These are phyloP conservation scores for Globisporangium nunn DNA, from an alignment of 352 stramenopile species.

Conservation along the genomic window DNA sequence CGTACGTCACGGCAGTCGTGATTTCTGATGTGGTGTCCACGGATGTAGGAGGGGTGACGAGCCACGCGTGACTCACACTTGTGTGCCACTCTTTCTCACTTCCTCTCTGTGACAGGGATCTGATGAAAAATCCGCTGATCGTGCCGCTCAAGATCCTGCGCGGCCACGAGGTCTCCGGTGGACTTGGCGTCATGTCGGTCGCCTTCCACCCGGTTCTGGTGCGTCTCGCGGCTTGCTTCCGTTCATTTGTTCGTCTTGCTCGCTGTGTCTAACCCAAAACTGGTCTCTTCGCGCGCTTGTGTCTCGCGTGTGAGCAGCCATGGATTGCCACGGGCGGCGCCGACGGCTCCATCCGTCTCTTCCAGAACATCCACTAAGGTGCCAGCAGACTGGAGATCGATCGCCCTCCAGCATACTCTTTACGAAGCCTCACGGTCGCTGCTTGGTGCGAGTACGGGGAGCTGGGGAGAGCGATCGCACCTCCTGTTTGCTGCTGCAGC, in stretches of 20 bases:
- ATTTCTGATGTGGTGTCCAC: too few relatives aligned
- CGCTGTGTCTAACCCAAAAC: background rate
- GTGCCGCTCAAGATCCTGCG: slow-evolving; percentile 99
- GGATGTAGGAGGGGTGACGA: too few relatives aligned
- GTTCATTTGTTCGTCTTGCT: background rate
- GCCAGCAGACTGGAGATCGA: background rate
- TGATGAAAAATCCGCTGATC: slow-evolving; percentile 99
- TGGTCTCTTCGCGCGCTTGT: background rate
- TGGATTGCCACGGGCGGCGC: slow-evolving; percentile 93
- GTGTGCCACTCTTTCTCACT: slow-evolving; percentile 3
- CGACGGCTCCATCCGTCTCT: slow-evolving; percentile 94
- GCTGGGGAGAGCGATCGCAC: background rate
- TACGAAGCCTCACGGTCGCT: too few relatives aligned
- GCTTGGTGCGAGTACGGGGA: background rate
- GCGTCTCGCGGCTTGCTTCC: slow-evolving; percentile 9
- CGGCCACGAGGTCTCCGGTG: slow-evolving; percentile 90
- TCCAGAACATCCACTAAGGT: slow-evolving; percentile 93
- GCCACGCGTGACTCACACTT: background rate
- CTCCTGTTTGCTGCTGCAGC: too few relatives aligned
- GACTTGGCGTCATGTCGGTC: slow-evolving; percentile 93
- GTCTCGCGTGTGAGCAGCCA: slow-evolving; percentile 28
- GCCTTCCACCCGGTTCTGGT: slow-evolving; percentile 97
- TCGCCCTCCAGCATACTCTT: background rate
- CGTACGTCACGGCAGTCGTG: slow-evolving; percentile 44
- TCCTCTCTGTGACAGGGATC: slow-evolving; percentile 60